Evolutionary conservation across 352 stramenopile genomes (phyloP).

Genomic region (Phytopythium litorale): DNA sequence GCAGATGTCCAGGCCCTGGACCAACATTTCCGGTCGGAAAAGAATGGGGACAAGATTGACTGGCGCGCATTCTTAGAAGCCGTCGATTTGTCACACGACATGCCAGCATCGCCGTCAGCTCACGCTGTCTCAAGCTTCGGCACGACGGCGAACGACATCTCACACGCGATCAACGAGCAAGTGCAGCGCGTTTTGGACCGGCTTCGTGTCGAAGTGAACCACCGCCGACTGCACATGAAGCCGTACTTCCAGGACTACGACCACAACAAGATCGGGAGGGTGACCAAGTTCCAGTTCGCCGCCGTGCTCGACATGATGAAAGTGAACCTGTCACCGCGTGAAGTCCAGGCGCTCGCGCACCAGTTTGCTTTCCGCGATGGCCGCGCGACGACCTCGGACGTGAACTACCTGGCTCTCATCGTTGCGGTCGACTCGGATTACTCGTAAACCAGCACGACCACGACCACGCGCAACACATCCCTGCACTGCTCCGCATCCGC

Average conservation of each 20-base stretch:
- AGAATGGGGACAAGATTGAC: conserved; percentile 71
- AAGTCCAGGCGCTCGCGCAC: conserved; percentile 47
- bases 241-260: conserved; percentile 88
- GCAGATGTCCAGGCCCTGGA: conserved; percentile 64
- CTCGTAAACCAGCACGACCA: conserved; percentile 19
- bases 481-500: not conserved
- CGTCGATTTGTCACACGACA: conserved; percentile 41
- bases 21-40: conserved; percentile 49
- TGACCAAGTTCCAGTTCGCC: conserved; percentile 82
- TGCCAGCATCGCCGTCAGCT: not conserved
- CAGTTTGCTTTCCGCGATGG: conserved; percentile 54
- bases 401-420: conserved; percentile 80
- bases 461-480: not conserved
- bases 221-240: conserved; percentile 79
- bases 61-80: conserved; percentile 69
- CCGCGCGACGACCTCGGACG: conserved; percentile 52
- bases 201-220: conserved; percentile 52
- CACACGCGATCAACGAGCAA: conserved; percentile 8
- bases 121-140: not conserved
- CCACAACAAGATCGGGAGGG: conserved; percentile 61
- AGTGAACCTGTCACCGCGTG: conserved; percentile 35
- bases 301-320: conserved; percentile 86
- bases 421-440: conserved; percentile 69
- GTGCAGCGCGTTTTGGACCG: conserved; percentile 34
- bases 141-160: not conserved